Evolutionary conservation across 2,329 filamentous ascomycete species (phyloP).

Genomic region (Lojkania enalia): DNA sequence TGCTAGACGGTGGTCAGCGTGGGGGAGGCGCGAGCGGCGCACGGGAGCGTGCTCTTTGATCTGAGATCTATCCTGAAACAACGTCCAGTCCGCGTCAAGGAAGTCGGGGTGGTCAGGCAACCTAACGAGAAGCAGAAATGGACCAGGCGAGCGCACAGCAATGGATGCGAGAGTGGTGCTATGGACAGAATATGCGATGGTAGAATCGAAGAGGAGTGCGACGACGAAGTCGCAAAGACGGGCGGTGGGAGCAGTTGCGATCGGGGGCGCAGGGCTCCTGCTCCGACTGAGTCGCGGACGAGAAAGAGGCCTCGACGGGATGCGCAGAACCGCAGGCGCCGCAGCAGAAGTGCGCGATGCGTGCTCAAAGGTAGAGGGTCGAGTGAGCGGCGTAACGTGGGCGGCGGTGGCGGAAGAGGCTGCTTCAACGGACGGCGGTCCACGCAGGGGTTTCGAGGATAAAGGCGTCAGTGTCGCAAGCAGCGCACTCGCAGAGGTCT

Average conservation of each 20-base stretch:
- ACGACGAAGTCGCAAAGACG: constrained; percentile 12
- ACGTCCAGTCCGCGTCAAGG: constrained; percentile 21
- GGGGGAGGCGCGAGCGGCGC: constrained; percentile 19
- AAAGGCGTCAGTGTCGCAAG: constrained; percentile 38
- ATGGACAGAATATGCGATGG: neutral
- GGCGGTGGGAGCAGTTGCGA: constrained; percentile 15
- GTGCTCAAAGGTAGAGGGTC: neutral
- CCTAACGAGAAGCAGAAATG: constrained; percentile 6
- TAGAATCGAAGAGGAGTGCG: constrained; percentile 6
- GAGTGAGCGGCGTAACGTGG: neutral
- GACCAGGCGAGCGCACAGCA: neutral
- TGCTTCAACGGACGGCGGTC: constrained; percentile 2
- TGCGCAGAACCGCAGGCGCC: neutral
- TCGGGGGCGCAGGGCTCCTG: constrained; percentile 10
- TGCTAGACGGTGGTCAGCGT: constrained; percentile 18
- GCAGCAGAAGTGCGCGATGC: neutral
- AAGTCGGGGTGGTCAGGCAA: constrained; percentile 12
- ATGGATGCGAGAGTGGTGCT: neutral
- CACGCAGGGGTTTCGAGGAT: constrained; percentile 20
- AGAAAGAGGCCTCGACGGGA: neutral
- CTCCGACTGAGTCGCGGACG: constrained; percentile 2
- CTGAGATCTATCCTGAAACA: constrained; percentile 40
- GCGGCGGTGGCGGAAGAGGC: constrained; percentile 1
- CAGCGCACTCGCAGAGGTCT: constrained; percentile 35
- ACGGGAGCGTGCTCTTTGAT: constrained; percentile 25